phyloP scores from a whole-genome alignment of 1,139 yeast species.

The Zygotorulaspora mrakii region DNA sequence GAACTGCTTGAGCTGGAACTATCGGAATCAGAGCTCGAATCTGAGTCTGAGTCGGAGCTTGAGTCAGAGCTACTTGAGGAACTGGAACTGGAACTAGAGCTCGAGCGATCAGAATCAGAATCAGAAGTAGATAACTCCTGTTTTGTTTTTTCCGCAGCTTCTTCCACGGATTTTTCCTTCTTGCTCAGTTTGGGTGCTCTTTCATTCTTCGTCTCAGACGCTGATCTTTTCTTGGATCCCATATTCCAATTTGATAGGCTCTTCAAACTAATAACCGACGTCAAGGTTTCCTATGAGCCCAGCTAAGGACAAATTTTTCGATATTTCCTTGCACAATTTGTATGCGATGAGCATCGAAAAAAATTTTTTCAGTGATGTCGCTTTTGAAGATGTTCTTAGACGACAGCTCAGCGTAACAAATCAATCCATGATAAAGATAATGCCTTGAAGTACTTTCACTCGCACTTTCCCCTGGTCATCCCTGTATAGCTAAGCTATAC shows the following conservation, averaged over 20 bases:
- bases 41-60: slow-evolving; percentile 15
- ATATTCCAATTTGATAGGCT: slow-evolving; percentile 5
- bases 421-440: too few relatives aligned
- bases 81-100: slow-evolving; percentile 18
- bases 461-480: too few relatives aligned
- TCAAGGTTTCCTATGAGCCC: background rate
- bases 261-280: background rate
- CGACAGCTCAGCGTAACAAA: slow-evolving; percentile 1
- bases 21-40: slow-evolving; percentile 10
- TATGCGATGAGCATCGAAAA: slow-evolving; percentile 5
- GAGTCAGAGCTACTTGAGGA: background rate
- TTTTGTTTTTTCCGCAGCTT: slow-evolving; percentile 11
- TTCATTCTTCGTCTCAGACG: slow-evolving; percentile 14
- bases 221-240: slow-evolving; percentile 19
- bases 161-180: slow-evolving; percentile 24
- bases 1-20: slow-evolving; percentile 14
- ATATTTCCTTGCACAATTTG: background rate
- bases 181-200: slow-evolving; percentile 32
- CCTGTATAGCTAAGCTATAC: too few relatives aligned
- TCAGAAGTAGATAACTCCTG: slow-evolving; percentile 15
- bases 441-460: too few relatives aligned
- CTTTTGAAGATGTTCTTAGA: background rate
- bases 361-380: slow-evolving; percentile 1
- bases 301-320: background rate
- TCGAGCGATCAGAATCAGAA: slow-evolving; percentile 8